Evolutionary conservation across 2,329 filamentous ascomycete species (phyloP).

Genomic region (Achaetomium macrosporum): DNA sequence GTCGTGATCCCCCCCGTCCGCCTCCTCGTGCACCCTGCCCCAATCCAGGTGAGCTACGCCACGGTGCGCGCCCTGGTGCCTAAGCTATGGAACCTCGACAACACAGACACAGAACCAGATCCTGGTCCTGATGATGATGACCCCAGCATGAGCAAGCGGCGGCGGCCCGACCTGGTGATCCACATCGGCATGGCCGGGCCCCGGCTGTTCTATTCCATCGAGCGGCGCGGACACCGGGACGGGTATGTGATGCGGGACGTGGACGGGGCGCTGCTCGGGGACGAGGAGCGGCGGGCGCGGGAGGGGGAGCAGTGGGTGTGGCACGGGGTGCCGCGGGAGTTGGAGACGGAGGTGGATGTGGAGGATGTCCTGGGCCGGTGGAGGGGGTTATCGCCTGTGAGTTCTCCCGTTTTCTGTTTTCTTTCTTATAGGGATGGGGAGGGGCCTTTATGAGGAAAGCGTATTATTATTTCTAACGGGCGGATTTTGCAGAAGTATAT

Average conservation of each 20-base stretch:
- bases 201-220: conserved; percentile 60
- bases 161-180: conserved; percentile 55
- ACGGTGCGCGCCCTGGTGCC: conserved; percentile 60
- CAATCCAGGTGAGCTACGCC: conserved; percentile 67
- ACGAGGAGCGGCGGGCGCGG: conserved; percentile 49
- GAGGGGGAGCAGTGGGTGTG: conserved; percentile 48
- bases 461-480: too few relatives aligned
- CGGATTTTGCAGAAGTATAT: conserved; percentile 26
- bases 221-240: conserved; percentile 64
- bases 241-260: conserved; percentile 67
- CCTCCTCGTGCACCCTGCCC: conserved; percentile 58
- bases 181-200: conserved; percentile 76
- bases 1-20: conserved; percentile 44
- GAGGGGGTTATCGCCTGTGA: conserved; percentile 46
- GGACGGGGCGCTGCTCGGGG: conserved; percentile 54
- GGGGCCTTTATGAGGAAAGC: too few relatives aligned
- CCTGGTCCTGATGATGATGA: background rate
- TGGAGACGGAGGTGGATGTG: conserved; percentile 52
- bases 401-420: conserved; percentile 22
- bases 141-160: background rate
- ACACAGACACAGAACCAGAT: background rate
- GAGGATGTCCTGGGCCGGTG: conserved; percentile 52
- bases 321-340: conserved; percentile 47
- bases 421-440: too few relatives aligned
- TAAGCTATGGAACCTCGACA: conserved; percentile 45